These are phyloP conservation scores for Bassia scoparia DNA, from an alignment of 148 eudicot species.

Conservation along the genomic window DNA sequence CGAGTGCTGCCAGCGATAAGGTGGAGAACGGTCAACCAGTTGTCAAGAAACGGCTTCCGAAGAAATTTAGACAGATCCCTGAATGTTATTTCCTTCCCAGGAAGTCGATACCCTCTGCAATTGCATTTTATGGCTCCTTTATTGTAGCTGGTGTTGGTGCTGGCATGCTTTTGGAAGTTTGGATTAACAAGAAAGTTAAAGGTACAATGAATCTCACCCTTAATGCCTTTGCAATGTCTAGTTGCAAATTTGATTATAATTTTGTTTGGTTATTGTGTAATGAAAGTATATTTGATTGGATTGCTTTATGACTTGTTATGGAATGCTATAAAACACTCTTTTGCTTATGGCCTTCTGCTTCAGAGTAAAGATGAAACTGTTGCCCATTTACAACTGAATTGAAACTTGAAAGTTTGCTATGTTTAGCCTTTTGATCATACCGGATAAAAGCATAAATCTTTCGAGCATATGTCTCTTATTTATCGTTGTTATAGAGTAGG, in stretches of 20 bases:
- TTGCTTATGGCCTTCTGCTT: background rate
- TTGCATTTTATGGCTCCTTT: constrained; percentile 55
- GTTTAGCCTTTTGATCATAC: background rate
- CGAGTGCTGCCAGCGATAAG: constrained; percentile 13
- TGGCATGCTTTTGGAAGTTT: constrained; percentile 59
- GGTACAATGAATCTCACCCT: constrained; percentile 29
- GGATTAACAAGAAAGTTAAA: constrained; percentile 74
- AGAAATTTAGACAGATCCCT: constrained; percentile 54
- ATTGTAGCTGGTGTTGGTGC: constrained; percentile 71
- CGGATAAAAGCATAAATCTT: background rate
- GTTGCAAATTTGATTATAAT: background rate
- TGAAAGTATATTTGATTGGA: background rate
- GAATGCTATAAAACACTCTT: background rate
- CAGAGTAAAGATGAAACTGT: background rate
- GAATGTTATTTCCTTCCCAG: constrained; percentile 69
- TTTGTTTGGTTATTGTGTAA: background rate
- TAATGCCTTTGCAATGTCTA: background rate
- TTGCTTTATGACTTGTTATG: background rate
- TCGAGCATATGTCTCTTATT: background rate
- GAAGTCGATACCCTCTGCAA: constrained; percentile 47
- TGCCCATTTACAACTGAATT: background rate
- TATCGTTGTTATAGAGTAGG: background rate
- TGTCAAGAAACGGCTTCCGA: constrained; percentile 47
- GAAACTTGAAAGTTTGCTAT: background rate
- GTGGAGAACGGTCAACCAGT: constrained; percentile 32